phyloP scores from a whole-genome alignment of 352 stramenopile genomes.

The Pythium dissotocum region DNA sequence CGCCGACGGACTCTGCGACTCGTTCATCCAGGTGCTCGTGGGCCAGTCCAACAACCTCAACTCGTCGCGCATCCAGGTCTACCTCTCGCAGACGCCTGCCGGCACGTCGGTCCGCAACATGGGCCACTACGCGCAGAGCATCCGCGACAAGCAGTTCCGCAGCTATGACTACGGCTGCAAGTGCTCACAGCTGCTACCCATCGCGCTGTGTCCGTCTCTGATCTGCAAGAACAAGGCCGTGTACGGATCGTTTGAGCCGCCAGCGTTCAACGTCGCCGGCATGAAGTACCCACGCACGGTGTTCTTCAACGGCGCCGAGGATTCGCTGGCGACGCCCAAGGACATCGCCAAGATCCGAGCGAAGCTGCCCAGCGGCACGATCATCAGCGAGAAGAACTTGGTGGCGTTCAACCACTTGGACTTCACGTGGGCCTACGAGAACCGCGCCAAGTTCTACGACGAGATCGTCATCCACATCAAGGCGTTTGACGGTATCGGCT shows the following conservation, averaged over 20 bases:
- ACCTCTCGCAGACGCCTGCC: slow-evolving; percentile 52
- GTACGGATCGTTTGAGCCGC: slow-evolving; percentile 27
- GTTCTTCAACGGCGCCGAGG: slow-evolving; percentile 47
- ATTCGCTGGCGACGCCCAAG: slow-evolving; percentile 51
- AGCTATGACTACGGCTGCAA: slow-evolving; percentile 58
- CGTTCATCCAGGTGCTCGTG: slow-evolving; percentile 37
- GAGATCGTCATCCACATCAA: background rate
- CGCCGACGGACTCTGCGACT: slow-evolving; percentile 35
- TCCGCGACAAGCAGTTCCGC: slow-evolving; percentile 52
- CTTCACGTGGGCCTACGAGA: slow-evolving; percentile 47
- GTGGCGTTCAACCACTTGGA: slow-evolving; percentile 62
- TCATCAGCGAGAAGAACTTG: slow-evolving; percentile 42
- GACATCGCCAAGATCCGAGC: slow-evolving; percentile 46
- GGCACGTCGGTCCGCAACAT: slow-evolving; percentile 65
- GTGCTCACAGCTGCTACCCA: slow-evolving; percentile 22
- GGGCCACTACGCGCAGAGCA: slow-evolving; percentile 54
- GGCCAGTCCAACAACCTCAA: slow-evolving; percentile 47
- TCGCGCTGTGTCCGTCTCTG: too few relatives aligned
- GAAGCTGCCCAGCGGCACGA: slow-evolving; percentile 43
- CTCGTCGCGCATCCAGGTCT: slow-evolving; percentile 48
- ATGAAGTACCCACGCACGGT: slow-evolving; percentile 49
- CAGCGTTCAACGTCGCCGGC: too few relatives aligned
- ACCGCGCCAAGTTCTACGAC: background rate
- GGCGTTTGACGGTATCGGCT: background rate
- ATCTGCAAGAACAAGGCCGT: slow-evolving; percentile 59